A percentile compares a stretch with the other conserved stretches of the same genome.
Conservation (phyloP, 139 green algal genomes). For the Astrephomene gubernaculifera region DNA sequence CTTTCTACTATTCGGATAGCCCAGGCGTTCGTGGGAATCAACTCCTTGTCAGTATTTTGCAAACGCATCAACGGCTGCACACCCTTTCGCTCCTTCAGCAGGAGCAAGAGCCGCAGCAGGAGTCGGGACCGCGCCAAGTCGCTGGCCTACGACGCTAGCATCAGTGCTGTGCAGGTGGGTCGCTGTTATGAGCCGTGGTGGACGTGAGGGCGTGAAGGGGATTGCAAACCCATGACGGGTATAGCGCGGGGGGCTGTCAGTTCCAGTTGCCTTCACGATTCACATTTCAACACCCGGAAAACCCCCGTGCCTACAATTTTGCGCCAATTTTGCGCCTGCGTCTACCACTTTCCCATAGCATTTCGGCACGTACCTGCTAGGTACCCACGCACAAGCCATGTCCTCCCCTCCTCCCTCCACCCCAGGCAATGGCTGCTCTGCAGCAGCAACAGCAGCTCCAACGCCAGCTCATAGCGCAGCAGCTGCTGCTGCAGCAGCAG, state of each 20-base stretch:
- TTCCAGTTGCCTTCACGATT: no score
- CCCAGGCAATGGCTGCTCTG: slow-evolving; percentile 44
- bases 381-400: no score
- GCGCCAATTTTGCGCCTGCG: no score
- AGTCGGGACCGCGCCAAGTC: slow-evolving; percentile 34
- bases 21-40: not conserved
- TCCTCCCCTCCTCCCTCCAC: not conserved
- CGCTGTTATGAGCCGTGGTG: not conserved
- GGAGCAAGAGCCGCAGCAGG: slow-evolving; percentile 40
- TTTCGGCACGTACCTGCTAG: not conserved
- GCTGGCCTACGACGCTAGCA: slow-evolving; percentile 32
- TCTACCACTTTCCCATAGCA: no score
- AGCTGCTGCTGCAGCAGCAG: slow-evolving; percentile 47
- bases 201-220: no score
- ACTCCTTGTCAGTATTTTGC: no score
- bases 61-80: not conserved
- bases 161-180: slow-evolving; percentile 41
- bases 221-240: no score
- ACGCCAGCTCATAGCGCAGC: slow-evolving; percentile 41
- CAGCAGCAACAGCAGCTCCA: slow-evolving; percentile 52
- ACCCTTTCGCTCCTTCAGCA: not conserved
- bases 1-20: not conserved
- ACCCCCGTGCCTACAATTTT: no score
- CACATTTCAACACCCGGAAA: no score
- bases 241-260: no score